phyloP scores from a whole-genome alignment of 1,139 yeast species.

The Taphrina communis region DNA sequence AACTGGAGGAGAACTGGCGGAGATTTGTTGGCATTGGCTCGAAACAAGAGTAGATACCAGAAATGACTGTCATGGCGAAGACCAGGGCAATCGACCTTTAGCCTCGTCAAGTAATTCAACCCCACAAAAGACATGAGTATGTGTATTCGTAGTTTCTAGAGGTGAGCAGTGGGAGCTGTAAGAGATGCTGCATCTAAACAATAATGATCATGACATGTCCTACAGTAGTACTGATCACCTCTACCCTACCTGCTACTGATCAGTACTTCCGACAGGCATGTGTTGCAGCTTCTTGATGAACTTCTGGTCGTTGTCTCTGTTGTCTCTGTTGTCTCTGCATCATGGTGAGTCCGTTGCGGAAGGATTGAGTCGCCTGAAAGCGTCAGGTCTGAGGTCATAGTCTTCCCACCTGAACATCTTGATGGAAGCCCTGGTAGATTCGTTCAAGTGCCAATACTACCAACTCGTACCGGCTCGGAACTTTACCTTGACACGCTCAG shows the following conservation, averaged over 20 bases:
- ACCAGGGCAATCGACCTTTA: neutral
- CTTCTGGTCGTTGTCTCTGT: too few relatives aligned
- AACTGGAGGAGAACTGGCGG: slow-evolving; percentile 22
- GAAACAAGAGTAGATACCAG: neutral
- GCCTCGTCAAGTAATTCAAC: neutral
- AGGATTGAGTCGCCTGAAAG: too few relatives aligned
- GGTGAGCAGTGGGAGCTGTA: too few relatives aligned
- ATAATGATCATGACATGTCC: neutral
- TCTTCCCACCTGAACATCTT: too few relatives aligned
- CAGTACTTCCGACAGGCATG: neutral
- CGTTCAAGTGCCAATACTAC: slow-evolving; percentile 20
- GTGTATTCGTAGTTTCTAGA: too few relatives aligned
- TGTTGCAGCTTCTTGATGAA: neutral
- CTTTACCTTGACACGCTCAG: neutral
- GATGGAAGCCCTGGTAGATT: slow-evolving; percentile 11
- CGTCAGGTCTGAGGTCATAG: too few relatives aligned
- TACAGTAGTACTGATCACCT: neutral
- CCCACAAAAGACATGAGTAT: too few relatives aligned
- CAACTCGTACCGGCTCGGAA: slow-evolving; percentile 15
- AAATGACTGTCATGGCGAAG: neutral
- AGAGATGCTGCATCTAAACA: too few relatives aligned
- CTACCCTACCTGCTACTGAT: neutral
- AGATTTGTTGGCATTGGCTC: slow-evolving; percentile 19
- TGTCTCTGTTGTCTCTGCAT: too few relatives aligned
- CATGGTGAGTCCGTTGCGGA: too few relatives aligned